Conservation (phyloP, 495 filamentous ascomycete species). For the Halenospora varia region DNA sequence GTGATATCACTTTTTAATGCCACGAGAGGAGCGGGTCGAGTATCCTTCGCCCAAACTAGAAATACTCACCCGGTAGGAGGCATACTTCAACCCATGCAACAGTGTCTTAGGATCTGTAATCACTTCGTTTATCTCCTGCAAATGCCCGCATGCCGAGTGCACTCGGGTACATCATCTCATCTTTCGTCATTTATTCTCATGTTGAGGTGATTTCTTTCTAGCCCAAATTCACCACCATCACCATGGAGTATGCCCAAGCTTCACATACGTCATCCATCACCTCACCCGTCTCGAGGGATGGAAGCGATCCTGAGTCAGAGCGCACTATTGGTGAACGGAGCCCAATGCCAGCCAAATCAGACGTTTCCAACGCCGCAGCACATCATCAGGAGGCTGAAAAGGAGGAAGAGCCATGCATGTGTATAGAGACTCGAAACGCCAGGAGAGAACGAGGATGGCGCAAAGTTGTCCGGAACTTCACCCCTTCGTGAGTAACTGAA, state of each 20-base stretch:
- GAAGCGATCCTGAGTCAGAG: background rate
- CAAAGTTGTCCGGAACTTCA: conserved; percentile 43
- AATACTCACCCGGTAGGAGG: no score
- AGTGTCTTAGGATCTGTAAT: no score
- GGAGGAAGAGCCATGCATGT: background rate
- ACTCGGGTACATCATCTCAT: background rate
- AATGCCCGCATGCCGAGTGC: background rate
- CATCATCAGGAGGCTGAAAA: background rate
- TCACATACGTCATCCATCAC: background rate
- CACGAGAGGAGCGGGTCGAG: no score
- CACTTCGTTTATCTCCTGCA: background rate
- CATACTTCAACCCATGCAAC: no score
- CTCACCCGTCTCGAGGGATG: background rate
- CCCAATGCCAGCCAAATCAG: background rate
- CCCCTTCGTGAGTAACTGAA: conserved; percentile 38
- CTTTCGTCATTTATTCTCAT: background rate
- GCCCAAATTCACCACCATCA: background rate
- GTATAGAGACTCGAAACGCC: background rate
- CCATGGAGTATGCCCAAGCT: background rate
- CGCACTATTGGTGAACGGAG: background rate
- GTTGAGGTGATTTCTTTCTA: background rate
- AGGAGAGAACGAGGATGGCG: conserved; percentile 33
- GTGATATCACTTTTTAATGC: no score
- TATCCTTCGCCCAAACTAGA: no score
- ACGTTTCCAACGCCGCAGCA: background rate